Percentiles rank a stretch among this genome's conserved stretches.
These are phyloP conservation scores for Pyropia yezoensis DNA, from an alignment of 23 red algal species.

Conservation along the genomic window DNA sequence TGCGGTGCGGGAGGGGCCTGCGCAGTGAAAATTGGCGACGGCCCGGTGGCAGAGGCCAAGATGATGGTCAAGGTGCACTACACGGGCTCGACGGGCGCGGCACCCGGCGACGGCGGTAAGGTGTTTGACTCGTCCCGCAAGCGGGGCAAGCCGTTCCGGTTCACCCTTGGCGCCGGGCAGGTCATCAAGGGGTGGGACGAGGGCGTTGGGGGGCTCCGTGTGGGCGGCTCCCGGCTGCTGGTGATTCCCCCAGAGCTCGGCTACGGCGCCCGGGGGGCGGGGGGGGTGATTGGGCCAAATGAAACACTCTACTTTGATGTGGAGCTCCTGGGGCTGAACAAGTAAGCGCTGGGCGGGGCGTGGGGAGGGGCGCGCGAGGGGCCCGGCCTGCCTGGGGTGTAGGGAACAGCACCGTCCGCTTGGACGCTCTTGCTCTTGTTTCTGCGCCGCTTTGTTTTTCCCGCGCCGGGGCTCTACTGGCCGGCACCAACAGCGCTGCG, in stretches of 20 bases:
- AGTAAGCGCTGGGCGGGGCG: no score
- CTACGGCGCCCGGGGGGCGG: conserved; percentile 54
- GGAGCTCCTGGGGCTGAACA: conserved; percentile 62
- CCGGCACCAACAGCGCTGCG: no score
- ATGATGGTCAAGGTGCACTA: conserved; percentile 57
- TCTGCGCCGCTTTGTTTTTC: no score
- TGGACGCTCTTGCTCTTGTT: no score
- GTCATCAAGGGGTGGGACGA: conserved; percentile 95
- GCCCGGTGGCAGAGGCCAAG: no score
- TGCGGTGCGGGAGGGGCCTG: no score
- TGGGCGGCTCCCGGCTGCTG: conserved; percentile 38
- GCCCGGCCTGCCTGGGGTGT: no score
- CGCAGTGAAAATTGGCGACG: no score
- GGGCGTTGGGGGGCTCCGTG: conserved; percentile 51
- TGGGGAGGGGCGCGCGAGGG: no score
- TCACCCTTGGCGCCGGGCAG: conserved; percentile 60
- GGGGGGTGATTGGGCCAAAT: conserved; percentile 62
- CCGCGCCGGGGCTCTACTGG: no score
- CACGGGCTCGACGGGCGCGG: conserved; percentile 22
- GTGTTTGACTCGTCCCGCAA: conserved; percentile 62
- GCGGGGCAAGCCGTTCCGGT: conserved; percentile 52
- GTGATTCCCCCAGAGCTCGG: conserved; percentile 59
- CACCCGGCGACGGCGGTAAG: conserved; percentile 17
- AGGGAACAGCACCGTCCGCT: no score
- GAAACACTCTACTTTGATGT: conserved; percentile 87